phyloP scores from a whole-genome alignment of 1,139 yeast species.

The Cylindricascospora bacillispora region DNA sequence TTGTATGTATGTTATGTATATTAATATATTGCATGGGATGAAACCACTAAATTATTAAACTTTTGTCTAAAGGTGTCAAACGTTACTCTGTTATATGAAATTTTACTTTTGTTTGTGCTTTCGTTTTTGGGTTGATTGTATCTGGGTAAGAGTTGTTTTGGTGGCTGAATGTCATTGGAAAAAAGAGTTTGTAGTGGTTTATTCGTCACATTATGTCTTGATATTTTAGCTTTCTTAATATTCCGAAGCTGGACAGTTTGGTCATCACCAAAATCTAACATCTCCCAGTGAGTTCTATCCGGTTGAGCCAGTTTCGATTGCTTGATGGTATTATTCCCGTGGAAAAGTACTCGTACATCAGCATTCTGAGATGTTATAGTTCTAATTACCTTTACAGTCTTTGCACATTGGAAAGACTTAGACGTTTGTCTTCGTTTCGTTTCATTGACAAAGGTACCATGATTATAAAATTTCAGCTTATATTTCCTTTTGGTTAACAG shows the following conservation, averaged over 20 bases:
- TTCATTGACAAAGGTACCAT: conserved; percentile 5
- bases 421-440: neutral
- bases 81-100: too few relatives aligned
- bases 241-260: too few relatives aligned
- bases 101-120: too few relatives aligned
- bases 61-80: too few relatives aligned
- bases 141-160: too few relatives aligned
- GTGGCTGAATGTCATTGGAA: too few relatives aligned
- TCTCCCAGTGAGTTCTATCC: neutral
- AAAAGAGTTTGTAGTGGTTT: too few relatives aligned
- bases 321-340: conserved; percentile 20
- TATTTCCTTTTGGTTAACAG: conserved; percentile 18
- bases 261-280: conserved; percentile 3
- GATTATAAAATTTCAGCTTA: conserved; percentile 14
- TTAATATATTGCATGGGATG: too few relatives aligned
- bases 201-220: too few relatives aligned
- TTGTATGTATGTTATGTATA: conserved; percentile 1
- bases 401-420: conserved; percentile 11
- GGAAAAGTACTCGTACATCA: conserved; percentile 21
- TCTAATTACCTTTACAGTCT: conserved; percentile 14
- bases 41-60: too few relatives aligned
- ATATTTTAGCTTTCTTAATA: too few relatives aligned
- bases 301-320: conserved; percentile 6
- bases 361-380: conserved; percentile 16
- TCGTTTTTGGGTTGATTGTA: too few relatives aligned